Percentiles rank a stretch among this genome's conserved stretches.
These are phyloP conservation scores for Tothia fuscella DNA, from an alignment of 2,329 filamentous ascomycete species.

Conservation along the genomic window DNA sequence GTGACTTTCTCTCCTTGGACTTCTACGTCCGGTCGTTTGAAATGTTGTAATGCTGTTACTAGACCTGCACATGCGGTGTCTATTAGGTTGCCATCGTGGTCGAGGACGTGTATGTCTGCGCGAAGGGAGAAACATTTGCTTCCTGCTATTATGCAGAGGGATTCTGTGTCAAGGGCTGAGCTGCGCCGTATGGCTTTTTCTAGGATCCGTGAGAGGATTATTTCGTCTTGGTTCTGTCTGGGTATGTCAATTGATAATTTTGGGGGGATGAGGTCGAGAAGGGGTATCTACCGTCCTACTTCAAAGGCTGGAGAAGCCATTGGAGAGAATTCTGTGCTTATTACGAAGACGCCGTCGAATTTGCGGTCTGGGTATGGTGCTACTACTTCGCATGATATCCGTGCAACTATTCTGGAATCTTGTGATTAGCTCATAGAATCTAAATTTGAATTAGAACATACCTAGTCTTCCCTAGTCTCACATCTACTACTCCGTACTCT, in stretches of 20 bases:
- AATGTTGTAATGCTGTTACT: constrained; percentile 80
- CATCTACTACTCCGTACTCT: constrained; percentile 81
- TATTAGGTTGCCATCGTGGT: constrained; percentile 80
- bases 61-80: constrained; percentile 79
- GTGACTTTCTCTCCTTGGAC: constrained; percentile 77
- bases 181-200: constrained; percentile 92
- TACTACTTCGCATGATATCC: constrained; percentile 78
- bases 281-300: constrained; percentile 50
- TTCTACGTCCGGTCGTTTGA: constrained; percentile 77
- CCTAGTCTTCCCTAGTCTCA: constrained; percentile 83
- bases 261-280: background rate
- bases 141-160: constrained; percentile 82
- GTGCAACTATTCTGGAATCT: constrained; percentile 57
- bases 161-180: constrained; percentile 87
- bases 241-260: constrained; percentile 14
- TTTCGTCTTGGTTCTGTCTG: constrained; percentile 70
- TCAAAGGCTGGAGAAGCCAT: constrained; percentile 90
- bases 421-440: constrained; percentile 13
- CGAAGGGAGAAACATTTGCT: constrained; percentile 85
- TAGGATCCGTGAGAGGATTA: constrained; percentile 74
- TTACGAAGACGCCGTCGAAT: constrained; percentile 91
- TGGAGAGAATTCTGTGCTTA: constrained; percentile 78
- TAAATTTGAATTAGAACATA: constrained; percentile 26
- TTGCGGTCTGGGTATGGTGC: constrained; percentile 78
- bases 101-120: constrained; percentile 82